phyloP scores from a whole-genome alignment of 192 early-diverging fungal species.

The Geranomyces variabilis region DNA sequence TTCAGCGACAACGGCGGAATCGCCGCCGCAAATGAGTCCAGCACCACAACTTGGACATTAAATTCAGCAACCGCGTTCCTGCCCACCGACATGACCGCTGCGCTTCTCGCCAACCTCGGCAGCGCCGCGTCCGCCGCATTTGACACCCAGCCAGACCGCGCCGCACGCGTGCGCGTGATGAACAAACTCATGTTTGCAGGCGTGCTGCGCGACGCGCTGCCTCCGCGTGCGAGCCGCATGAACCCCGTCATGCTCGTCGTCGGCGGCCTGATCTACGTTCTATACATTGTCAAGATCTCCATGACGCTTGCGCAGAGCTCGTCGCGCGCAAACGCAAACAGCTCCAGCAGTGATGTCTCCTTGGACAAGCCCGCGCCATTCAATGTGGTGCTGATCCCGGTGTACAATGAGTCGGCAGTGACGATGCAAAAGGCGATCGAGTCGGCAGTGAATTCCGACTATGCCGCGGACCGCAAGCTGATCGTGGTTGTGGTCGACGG shows the following conservation, averaged over 20 bases:
- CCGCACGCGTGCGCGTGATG: neutral
- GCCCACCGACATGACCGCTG: neutral
- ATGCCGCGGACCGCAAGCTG: neutral
- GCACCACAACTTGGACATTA: slow-evolving; percentile 6
- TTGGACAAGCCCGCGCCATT: neutral
- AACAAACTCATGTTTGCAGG: slow-evolving; percentile 28
- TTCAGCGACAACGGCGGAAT: neutral
- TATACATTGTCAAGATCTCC: slow-evolving; percentile 9
- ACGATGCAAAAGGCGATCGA: slow-evolving; percentile 14
- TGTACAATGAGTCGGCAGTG: slow-evolving; percentile 21
- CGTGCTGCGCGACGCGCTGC: slow-evolving; percentile 11
- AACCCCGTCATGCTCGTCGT: slow-evolving; percentile 16
- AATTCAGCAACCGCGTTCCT: slow-evolving; percentile 1
- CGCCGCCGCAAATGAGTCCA: neutral
- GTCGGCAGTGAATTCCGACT: slow-evolving; percentile 3
- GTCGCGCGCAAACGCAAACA: neutral
- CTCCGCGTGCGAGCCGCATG: neutral
- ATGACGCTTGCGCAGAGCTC: slow-evolving; percentile 15
- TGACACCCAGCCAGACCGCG: neutral
- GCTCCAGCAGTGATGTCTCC: neutral
- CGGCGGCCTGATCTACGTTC: neutral
- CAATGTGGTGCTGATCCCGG: slow-evolving; percentile 13
- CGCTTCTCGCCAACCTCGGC: slow-evolving; percentile 8
- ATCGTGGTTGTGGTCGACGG: slow-evolving; percentile 25
- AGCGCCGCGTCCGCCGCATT: slow-evolving; percentile 6